Evolutionary conservation across 176 grass and related monocot genomes (phyloP), one percentile per base, ranked within the genome.

Genomic region (Bothriochloa decipiens): DNA sequence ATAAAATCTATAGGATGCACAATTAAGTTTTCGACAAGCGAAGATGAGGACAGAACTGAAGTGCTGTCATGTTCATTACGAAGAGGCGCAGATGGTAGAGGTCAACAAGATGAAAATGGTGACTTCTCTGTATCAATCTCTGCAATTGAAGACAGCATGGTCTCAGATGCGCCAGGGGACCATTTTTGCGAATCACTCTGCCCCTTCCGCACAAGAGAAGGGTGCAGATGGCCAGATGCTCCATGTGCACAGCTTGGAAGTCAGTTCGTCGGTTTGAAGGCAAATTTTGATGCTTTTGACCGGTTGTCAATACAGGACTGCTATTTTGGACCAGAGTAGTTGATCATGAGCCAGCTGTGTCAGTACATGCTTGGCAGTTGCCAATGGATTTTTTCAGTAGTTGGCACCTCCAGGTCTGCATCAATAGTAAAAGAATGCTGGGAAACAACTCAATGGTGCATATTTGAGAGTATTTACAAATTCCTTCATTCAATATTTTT

Each of bases 251-350:
- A 94, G 84, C 77, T 94, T 72, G 93, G 91, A 78, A 96, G 96
- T 79, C 93, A 99, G 70, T 99, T 99, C 70, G 81, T 99, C 87
- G 88, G 93, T 79, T 84, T 99, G 70, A 99, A 92, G 82, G 96
- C 96, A 33, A 93, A 99, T 85, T 96, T 99, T 71, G 96, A 96
- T 82, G 96, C 96, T 65, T 99, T 99, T 67, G 91, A 99, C 23
- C 89, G 86, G 25, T 52, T 99, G 62, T 90, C 93, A 0, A 89
- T 99, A 89, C 72, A 99, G 39, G 91, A 99, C 68, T 70, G 86
- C 72, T 96, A 99, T 86, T 99, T 99, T 79, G 87, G 85, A 73
- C 77, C 85, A 75, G 89, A 94, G 67, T 99, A 95, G 85, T 40
- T 70, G 42, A 72, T 11, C 36, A 11, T 17, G 2, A 63, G 17